Conservation (phyloP, 768 basidiomycete species). For the Mycena pura region DNA sequence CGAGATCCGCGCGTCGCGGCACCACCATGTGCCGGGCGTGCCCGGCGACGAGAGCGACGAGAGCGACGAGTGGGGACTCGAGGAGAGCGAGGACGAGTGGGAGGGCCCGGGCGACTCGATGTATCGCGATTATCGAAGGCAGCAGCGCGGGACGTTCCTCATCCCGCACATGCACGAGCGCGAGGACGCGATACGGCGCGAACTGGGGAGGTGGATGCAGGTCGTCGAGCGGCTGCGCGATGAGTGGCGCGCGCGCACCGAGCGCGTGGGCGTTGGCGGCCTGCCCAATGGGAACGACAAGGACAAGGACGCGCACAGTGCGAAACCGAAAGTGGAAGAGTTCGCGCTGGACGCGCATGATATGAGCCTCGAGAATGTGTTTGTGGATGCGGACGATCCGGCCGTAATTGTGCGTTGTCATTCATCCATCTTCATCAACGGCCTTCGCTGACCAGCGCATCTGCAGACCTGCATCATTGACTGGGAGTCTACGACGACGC, state of each 20-base stretch:
- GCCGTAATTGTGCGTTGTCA: slow-evolving; percentile 68
- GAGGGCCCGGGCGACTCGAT: slow-evolving; percentile 78
- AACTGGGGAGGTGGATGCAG: slow-evolving; percentile 75
- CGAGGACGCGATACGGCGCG: slow-evolving; percentile 66
- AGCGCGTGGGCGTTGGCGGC: slow-evolving; percentile 20
- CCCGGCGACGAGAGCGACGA: slow-evolving; percentile 79
- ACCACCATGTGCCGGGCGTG: slow-evolving; percentile 70
- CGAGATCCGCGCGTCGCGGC: slow-evolving; percentile 73
- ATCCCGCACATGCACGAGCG: slow-evolving; percentile 71
- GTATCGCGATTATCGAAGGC: slow-evolving; percentile 84
- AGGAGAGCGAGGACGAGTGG: slow-evolving; percentile 81
- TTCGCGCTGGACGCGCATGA: slow-evolving; percentile 89
- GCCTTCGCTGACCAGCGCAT: background rate
- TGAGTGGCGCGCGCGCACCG: slow-evolving; percentile 30
- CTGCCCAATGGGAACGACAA: slow-evolving; percentile 28
- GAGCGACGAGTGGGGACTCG: slow-evolving; percentile 79
- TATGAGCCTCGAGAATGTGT: slow-evolving; percentile 83
- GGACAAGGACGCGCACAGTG: slow-evolving; percentile 36
- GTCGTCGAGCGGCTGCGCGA: slow-evolving; percentile 67
- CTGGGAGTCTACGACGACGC: slow-evolving; percentile 90
- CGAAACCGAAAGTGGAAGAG: slow-evolving; percentile 62
- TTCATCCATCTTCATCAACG: background rate
- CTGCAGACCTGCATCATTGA: slow-evolving; percentile 84
- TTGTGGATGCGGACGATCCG: slow-evolving; percentile 74
- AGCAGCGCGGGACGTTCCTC: slow-evolving; percentile 81